These are phyloP conservation scores for Podospora pseudopauciseta DNA, from an alignment of 495 filamentous ascomycete genomes.

Conservation along the genomic window DNA sequence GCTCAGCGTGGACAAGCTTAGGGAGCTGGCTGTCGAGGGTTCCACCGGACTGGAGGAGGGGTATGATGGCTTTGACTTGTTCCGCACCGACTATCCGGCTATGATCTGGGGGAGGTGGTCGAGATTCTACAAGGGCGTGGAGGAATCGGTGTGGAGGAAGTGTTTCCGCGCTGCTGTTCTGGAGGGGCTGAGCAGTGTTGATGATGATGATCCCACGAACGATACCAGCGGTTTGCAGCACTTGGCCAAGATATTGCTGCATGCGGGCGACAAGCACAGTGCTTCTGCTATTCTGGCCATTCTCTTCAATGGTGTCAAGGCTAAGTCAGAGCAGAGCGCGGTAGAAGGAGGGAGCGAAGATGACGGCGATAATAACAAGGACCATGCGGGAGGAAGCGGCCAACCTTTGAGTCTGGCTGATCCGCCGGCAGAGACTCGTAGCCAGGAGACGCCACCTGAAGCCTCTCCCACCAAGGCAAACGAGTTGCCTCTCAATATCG, in stretches of 20 bases:
- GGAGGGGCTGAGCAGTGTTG: slow-evolving; percentile 13
- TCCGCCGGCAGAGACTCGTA: not conserved
- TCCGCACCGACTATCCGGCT: slow-evolving; percentile 13
- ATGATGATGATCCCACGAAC: slow-evolving; percentile 17
- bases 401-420: not conserved
- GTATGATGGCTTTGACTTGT: slow-evolving; percentile 17
- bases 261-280: slow-evolving; percentile 17
- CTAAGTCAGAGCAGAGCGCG: not conserved
- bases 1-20: slow-evolving; percentile 12
- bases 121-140: slow-evolving; percentile 10
- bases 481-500: not conserved
- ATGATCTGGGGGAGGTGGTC: slow-evolving; percentile 21
- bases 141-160: slow-evolving; percentile 15
- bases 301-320: slow-evolving; percentile 6
- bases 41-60: slow-evolving; percentile 14
- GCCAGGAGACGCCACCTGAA: too few relatives aligned
- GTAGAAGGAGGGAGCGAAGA: not conserved
- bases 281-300: slow-evolving; percentile 16
- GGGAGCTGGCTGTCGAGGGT: slow-evolving; percentile 12
- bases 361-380: not conserved
- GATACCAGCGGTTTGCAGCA: slow-evolving; percentile 9
- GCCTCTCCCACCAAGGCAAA: not conserved
- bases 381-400: not conserved
- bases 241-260: slow-evolving; percentile 13
- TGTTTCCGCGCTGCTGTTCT: slow-evolving; percentile 13